phyloP scores from a whole-genome alignment of 176 grass and related monocot genomes.

The Bonia amplexicaulis region DNA sequence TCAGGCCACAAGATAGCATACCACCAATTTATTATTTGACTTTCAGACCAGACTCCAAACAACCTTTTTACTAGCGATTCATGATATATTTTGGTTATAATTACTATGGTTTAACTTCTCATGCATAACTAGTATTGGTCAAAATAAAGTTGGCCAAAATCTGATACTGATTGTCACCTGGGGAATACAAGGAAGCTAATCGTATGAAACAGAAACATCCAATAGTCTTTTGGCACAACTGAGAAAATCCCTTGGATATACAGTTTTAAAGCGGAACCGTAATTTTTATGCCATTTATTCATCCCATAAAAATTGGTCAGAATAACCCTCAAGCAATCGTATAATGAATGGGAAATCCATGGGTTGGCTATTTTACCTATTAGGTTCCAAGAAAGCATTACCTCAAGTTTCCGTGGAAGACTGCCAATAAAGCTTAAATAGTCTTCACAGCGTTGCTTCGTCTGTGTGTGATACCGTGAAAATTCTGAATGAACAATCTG shows the following conservation, averaged over 20 bases:
- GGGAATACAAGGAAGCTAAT: neutral
- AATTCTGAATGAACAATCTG: constrained; percentile 87
- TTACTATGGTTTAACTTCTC: neutral
- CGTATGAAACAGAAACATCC: neutral
- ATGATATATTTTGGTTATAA: neutral
- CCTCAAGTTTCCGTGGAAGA: constrained; percentile 69
- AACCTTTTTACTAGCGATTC: neutral
- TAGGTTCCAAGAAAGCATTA: constrained; percentile 17
- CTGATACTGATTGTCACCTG: neutral
- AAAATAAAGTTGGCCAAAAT: neutral
- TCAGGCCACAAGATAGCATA: neutral
- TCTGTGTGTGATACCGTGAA: constrained; percentile 56
- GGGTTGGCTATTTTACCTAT: neutral
- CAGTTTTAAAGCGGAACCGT: neutral
- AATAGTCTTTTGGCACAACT: neutral
- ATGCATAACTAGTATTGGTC: constrained; percentile 3
- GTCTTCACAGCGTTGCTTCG: constrained; percentile 64
- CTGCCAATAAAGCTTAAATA: constrained; percentile 64
- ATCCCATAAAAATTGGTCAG: neutral
- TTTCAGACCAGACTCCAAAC: neutral
- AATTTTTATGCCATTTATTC: neutral
- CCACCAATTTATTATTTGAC: neutral
- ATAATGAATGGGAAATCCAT: neutral
- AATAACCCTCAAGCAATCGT: neutral
- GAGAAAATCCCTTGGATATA: neutral